Evolutionary conservation across 1,284 basidiomycete species (phyloP), one percentile per base, ranked within the genome.

Genomic region (Boletus nobilissimus): DNA sequence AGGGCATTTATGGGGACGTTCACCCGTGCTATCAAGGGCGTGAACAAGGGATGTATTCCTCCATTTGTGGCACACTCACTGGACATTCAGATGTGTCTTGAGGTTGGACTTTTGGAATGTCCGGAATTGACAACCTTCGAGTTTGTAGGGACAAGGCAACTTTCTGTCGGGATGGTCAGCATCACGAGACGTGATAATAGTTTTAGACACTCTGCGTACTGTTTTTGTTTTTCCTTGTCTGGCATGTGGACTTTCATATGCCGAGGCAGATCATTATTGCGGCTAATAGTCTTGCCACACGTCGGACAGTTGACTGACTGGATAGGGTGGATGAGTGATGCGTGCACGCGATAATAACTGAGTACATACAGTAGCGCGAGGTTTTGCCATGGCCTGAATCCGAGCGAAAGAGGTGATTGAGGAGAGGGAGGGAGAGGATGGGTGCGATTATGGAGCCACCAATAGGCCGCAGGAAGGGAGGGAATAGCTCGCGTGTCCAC

Each of bases 71-170:
- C 2, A 62, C 40, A 81, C 82, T 77, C 51, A 82, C 82, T 87
- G 86, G 1, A 70, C 82, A 14, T 78, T 78, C 4, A 80, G 39
- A 57, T 87, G 87, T 0, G 80, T 83, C 1, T 46, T n/a, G 0
- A 88, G n/a, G 32, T 87, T 88, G 0, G 81, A 82, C 8, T 71
- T 76, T 24, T 87, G 87, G 0, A 86, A 78, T 0, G 82, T 74
- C 39, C 76, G 76, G 63, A 79, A 84, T 0, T 43, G 22, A 48
- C 86, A 87, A 6, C 78, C 81, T 38, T 38, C 46, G 46, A 46
- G 13, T 3, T 39, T 4, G 38, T 76, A 79, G 5, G 81, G 74
- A 67, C 86, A 87, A 13, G 34, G 29, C 46, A 79, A 62, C 82
- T 77, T 85, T 40, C 86, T 87, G 72, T 65, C 22, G 38, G 32